Conservation (phyloP, 805 yeast genomes). For the Crinitomyces ghanaensis region DNA sequence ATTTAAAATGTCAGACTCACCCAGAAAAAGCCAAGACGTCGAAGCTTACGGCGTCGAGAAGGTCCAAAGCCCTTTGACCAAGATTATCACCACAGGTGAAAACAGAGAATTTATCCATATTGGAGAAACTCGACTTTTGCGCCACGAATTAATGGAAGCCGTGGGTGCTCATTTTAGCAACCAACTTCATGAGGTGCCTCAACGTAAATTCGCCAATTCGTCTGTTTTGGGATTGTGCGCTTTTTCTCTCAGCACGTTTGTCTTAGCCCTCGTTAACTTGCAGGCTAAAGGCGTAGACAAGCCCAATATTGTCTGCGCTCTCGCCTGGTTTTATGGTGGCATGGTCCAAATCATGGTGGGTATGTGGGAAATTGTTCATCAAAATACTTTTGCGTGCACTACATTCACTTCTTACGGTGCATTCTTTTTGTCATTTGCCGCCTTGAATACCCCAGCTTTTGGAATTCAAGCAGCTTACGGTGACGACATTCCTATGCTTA, state of each 20-base stretch:
- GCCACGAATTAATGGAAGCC: slow-evolving; percentile 27
- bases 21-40: too few relatives aligned
- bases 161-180: slow-evolving; percentile 73
- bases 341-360: slow-evolving; percentile 49
- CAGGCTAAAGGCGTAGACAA: slow-evolving; percentile 41
- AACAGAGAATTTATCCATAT: slow-evolving; percentile 24
- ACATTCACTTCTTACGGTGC: slow-evolving; percentile 56
- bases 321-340: slow-evolving; percentile 56
- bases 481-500: slow-evolving; percentile 26
- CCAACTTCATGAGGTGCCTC: slow-evolving; percentile 45
- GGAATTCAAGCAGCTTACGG: slow-evolving; percentile 47
- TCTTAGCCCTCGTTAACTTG: slow-evolving; percentile 43
- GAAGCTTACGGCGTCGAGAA: too few relatives aligned
- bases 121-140: slow-evolving; percentile 32
- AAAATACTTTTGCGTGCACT: slow-evolving; percentile 57
- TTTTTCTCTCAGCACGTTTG: slow-evolving; percentile 53
- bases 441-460: slow-evolving; percentile 47
- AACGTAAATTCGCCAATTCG: slow-evolving; percentile 51
- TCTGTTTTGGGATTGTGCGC: slow-evolving; percentile 51
- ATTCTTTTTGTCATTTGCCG: slow-evolving; percentile 57
- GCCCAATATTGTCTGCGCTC: slow-evolving; percentile 45
- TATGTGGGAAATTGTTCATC: slow-evolving; percentile 52
- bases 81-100: slow-evolving; percentile 15
- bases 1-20: too few relatives aligned
- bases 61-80: neutral